Evolutionary conservation across 2,329 filamentous ascomycete genomes (phyloP), one percentile per base, ranked within the genome.

Genomic region (Claviceps sorghi): DNA sequence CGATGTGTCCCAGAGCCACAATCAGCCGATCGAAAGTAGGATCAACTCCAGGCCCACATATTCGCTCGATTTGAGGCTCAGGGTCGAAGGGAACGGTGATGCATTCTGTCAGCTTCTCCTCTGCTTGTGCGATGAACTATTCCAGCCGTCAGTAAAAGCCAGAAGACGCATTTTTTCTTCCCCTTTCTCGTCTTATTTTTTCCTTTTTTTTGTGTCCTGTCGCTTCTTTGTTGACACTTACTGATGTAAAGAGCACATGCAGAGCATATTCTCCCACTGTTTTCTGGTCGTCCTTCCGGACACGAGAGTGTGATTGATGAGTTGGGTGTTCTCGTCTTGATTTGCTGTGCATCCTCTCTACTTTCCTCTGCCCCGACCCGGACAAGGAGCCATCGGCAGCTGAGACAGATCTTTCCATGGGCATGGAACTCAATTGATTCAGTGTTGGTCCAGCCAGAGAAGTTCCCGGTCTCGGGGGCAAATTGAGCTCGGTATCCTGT

Each of bases 261-360:
- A 98, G 74, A 21, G 93, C 93, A 77, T 95, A 97, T 72, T 98
- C 93, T 52, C 89, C 90, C n/a, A 96, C 90, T 0, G 90, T 96
- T 68, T 91, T 95, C 58, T 85, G 80, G 57, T 95, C 88, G 51
- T 84, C 80, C 59, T 80, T 79, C 59, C 82, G 75, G 60, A 84
- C 80, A 52, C 80, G 77, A 49, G 83, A 91, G 61, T 88, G 83
- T 17, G 86, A 87, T 59, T 83, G 84, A 62, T 90, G 82, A 62
- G 86, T 84, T 7, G 76, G 72, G 64, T 88, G 83, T 56, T 89
- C 85, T 61, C 84, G 79, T 58, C 84, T 81, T 47, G 79, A 72
- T 65, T 80, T 86, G 56, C 79, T 83, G 29, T 84, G 80, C 67
- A 80, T 80, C 54, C 78, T 74, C 60, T 83, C 79, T 40, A 74